Evolutionary conservation across 306 rosid species (phyloP).

Genomic region (Trifolium pratense): DNA sequence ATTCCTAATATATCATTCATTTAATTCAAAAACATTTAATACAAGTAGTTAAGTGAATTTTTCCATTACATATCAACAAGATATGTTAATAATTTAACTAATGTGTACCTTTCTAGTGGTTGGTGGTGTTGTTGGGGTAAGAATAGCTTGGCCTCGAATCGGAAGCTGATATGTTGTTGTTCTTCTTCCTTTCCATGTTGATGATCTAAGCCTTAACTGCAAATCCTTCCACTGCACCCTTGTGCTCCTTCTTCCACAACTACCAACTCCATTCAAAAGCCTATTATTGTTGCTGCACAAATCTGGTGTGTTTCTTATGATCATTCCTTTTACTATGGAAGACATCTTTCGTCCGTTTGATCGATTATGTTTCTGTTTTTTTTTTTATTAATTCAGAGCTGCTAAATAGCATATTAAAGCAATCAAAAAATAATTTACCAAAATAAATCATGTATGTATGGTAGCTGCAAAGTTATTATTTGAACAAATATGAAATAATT

Average conservation of each 20-base stretch:
- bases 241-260: conserved; percentile 13
- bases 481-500: conserved; percentile 6
- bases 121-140: conserved; percentile 68
- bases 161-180: conserved; percentile 19
- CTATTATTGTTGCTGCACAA: conserved; percentile 8
- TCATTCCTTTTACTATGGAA: conserved; percentile 65
- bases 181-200: conserved; percentile 41
- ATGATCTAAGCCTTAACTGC: not conserved
- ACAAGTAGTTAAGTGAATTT: too few relatives aligned
- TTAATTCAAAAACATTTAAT: too few relatives aligned
- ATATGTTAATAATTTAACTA: too few relatives aligned
- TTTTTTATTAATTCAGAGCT: too few relatives aligned
- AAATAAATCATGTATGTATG: too few relatives aligned
- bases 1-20: too few relatives aligned
- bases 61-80: too few relatives aligned
- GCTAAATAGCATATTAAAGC: not conserved
- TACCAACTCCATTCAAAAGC: conserved; percentile 35
- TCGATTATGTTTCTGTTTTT: too few relatives aligned
- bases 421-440: not conserved
- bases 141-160: conserved; percentile 51
- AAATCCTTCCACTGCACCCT: conserved; percentile 13
- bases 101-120: conserved; percentile 69
- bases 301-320: conserved; percentile 53
- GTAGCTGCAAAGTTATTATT: too few relatives aligned
- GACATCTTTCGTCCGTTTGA: conserved; percentile 38